These are phyloP conservation scores for Fomitopsis serialis DNA, from an alignment of 768 basidiomycete species.

Conservation along the genomic window DNA sequence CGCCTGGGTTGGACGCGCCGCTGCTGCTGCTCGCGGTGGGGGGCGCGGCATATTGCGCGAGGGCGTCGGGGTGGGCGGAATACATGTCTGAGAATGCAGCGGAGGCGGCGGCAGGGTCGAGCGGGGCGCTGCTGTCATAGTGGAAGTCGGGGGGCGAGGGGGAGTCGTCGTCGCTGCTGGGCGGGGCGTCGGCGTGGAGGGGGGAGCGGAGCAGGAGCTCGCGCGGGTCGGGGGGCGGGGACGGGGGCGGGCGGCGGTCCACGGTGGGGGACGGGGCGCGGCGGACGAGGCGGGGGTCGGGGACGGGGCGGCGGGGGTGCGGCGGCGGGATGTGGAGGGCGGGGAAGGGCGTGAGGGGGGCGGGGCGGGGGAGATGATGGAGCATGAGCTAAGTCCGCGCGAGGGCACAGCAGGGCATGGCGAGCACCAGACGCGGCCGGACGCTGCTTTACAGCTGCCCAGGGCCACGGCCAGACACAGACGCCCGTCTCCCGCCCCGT, in stretches of 20 bases:
- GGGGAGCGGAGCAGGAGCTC: constrained; percentile 7
- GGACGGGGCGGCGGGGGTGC: constrained; percentile 9
- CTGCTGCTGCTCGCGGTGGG: constrained; percentile 4
- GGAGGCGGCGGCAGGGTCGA: constrained; percentile 7
- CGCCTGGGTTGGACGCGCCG: neutral
- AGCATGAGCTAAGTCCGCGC: constrained; percentile 10
- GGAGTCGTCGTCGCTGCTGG: constrained; percentile 1
- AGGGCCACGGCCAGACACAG: neutral
- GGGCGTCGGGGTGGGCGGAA: constrained; percentile 2
- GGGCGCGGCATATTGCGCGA: neutral
- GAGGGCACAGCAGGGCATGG: constrained; percentile 3
- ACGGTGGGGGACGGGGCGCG: constrained; percentile 9
- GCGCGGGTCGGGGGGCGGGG: neutral
- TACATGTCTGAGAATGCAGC: constrained; percentile 12
- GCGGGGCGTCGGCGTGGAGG: neutral
- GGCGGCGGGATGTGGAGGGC: constrained; percentile 4
- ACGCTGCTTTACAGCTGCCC: neutral
- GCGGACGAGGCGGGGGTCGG: constrained; percentile 8
- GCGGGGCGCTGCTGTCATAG: constrained; percentile 18
- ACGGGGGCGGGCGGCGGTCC: constrained; percentile 6
- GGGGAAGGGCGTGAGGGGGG: constrained; percentile 4
- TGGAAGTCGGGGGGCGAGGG: constrained; percentile 6
- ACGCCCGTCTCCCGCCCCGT: neutral
- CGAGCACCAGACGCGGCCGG: constrained; percentile 4
- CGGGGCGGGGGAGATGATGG: constrained; percentile 4